Evolutionary conservation across 805 yeast species (phyloP), one percentile per base, ranked within the genome.

Genomic region (Monosporozyma aerobia): DNA sequence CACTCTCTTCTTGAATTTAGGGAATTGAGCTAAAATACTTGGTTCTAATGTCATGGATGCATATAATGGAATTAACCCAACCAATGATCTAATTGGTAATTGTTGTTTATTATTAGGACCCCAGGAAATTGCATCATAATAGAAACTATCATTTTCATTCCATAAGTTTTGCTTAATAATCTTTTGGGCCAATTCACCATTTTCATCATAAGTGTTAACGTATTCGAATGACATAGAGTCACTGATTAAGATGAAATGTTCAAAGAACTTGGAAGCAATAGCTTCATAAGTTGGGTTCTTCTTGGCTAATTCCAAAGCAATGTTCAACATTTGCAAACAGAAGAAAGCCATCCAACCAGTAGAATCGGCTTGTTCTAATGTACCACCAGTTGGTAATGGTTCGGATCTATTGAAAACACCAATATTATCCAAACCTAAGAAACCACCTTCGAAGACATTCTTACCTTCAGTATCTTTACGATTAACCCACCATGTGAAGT

Each of bases 321-420:
- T 90, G 68, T 88, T 90, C 70, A 90, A 78, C 97, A 90, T 89
- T 65, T 87, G 90, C 61, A 90, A 73, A 37, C 85, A 80, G 72
- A 85, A 90, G 73, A 92, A 90, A 0, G 96, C 97, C 94, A 90
- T 87, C 97, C 97, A 90, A 37, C 97, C 97, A 7, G 97, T 90
- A 14, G 96, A 87, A 70, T 90, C 97, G 0, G 97, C 96, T 70
- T 90, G 97, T 67, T 89, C 95, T 56, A 90, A 75, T 40, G 78
- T 80, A 48, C 96, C 96, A 44, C 97, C 96, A 2, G 95, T 87
- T 39, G 97, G 97, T 61, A 87, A 74, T 1, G 95, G 95, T 72
- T 90, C 97, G 6, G 95, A 87, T 67, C 97, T 79, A 69, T 90
- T 90, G 73, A 90, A 90, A 54, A 90, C 76, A 59, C 97, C 96